Evolutionary conservation across 495 filamentous ascomycete genomes (phyloP).

Genomic region (Tuber brumale): DNA sequence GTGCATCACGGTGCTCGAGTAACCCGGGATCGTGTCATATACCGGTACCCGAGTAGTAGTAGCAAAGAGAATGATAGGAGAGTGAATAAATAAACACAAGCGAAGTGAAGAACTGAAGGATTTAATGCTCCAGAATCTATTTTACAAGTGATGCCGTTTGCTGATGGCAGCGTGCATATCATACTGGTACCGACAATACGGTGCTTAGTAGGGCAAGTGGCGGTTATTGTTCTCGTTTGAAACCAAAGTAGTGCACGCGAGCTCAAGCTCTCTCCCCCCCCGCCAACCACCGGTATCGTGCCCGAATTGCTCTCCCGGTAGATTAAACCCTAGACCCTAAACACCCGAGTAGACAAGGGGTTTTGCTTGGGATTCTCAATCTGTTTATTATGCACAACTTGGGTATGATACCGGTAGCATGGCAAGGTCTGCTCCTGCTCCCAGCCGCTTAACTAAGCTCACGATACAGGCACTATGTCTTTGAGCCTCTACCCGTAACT

Average conservation of each 20-base stretch:
- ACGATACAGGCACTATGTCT: background rate
- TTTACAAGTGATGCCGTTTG: background rate
- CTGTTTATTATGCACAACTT: background rate
- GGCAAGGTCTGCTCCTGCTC: background rate
- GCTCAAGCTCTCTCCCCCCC: too few relatives aligned
- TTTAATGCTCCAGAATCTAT: background rate
- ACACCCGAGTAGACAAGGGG: background rate
- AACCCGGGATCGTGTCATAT: background rate
- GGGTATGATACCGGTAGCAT: background rate
- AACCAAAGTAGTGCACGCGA: background rate
- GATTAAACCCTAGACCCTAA: background rate
- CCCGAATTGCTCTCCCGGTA: background rate
- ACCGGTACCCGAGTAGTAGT: too few relatives aligned
- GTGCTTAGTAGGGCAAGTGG: too few relatives aligned
- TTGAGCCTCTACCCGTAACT: background rate
- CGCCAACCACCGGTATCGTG: too few relatives aligned
- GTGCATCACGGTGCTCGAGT: background rate
- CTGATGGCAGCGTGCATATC: background rate
- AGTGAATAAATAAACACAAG: background rate
- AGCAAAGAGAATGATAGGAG: background rate
- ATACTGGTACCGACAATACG: background rate
- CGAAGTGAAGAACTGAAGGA: background rate
- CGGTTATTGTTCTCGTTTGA: background rate
- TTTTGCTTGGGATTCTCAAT: background rate
- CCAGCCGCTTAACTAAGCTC: background rate